Conservation (phyloP, 2,329 filamentous ascomycete genomes). For the Monilinia vaccinii-corymbosi region DNA sequence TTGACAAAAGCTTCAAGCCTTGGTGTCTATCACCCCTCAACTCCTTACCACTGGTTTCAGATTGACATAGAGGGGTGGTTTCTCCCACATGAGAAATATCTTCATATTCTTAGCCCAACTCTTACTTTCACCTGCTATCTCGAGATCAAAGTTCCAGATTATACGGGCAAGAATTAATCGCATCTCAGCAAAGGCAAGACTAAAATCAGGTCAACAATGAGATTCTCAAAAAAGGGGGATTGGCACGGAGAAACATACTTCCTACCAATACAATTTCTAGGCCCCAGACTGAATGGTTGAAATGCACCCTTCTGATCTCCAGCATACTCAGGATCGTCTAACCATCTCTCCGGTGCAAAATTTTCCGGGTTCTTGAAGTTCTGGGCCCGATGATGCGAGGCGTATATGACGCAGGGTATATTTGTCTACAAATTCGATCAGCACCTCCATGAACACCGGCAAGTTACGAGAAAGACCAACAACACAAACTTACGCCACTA, state of each 20-base stretch:
- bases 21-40: background rate
- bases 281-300: conserved; percentile 12
- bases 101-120: background rate
- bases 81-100: background rate
- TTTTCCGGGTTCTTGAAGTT: conserved; percentile 12
- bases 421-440: conserved; percentile 6
- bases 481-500: background rate
- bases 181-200: conserved; percentile 15
- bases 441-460: background rate
- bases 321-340: conserved; percentile 12
- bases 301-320: conserved; percentile 4
- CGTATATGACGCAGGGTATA: background rate
- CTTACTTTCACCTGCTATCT: conserved; percentile 3
- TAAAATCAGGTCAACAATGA: background rate
- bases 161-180: conserved; percentile 12
- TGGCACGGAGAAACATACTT: conserved; percentile 3
- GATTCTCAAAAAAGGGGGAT: background rate
- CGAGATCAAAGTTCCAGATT: conserved; percentile 14
- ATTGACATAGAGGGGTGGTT: background rate
- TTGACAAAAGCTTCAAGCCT: background rate
- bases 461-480: background rate
- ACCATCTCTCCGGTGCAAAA: conserved; percentile 28
- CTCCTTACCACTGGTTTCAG: background rate
- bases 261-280: conserved; percentile 14
- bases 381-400: background rate